These are phyloP conservation scores for Cryomyces minteri DNA, from an alignment of 495 filamentous ascomycete species.

Conservation along the genomic window DNA sequence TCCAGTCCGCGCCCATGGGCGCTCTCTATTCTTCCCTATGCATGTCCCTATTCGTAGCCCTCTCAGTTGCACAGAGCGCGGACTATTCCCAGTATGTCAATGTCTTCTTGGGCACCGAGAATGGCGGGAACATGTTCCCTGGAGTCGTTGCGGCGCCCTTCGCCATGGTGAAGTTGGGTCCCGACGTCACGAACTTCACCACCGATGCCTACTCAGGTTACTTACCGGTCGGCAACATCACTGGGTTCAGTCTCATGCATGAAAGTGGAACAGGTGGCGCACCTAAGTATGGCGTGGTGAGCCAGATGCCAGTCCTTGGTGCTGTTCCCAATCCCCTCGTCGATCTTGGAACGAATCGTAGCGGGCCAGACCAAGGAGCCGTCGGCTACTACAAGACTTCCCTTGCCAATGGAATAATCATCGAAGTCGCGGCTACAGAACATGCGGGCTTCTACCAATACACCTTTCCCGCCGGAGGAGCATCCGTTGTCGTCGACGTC, in stretches of 20 bases:
- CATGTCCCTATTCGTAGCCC: too few species aligned
- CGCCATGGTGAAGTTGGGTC: slow-evolving; percentile 53
- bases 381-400: slow-evolving; percentile 47
- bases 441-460: slow-evolving; percentile 48
- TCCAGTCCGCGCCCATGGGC: too few species aligned
- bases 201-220: slow-evolving; percentile 49
- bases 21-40: too few species aligned
- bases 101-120: slow-evolving; percentile 16
- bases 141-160: slow-evolving; percentile 40
- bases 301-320: slow-evolving; percentile 37
- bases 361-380: slow-evolving; percentile 30
- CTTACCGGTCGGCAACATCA: slow-evolving; percentile 36
- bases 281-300: slow-evolving; percentile 55
- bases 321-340: background rate
- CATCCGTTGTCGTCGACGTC: slow-evolving; percentile 47
- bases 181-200: slow-evolving; percentile 31
- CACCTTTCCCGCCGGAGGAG: slow-evolving; percentile 31
- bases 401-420: slow-evolving; percentile 31
- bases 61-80: background rate
- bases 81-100: slow-evolving; percentile 32
- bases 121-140: slow-evolving; percentile 52
- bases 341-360: slow-evolving; percentile 29
- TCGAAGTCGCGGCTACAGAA: slow-evolving; percentile 41
- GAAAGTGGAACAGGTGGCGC: slow-evolving; percentile 59
- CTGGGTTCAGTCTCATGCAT: slow-evolving; percentile 48